Percentiles rank a stretch among this genome's conserved stretches.
Evolutionary conservation across 2,329 filamentous ascomycete species (phyloP).

Genomic region (Sporothrix humicola): DNA sequence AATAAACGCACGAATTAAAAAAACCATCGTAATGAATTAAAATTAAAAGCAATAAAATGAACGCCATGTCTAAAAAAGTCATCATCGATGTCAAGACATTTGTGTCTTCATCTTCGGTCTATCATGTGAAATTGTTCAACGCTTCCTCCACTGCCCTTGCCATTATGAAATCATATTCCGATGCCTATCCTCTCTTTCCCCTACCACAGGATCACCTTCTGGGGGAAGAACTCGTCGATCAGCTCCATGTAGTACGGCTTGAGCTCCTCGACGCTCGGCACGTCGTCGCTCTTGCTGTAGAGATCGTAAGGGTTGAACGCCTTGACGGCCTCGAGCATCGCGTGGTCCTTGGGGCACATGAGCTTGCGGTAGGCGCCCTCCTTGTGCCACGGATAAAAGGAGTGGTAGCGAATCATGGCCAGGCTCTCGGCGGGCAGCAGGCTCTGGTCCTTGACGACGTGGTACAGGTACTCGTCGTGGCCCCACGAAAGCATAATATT

Average conservation of each 20-base stretch:
- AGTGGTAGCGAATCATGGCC: slow-evolving; percentile 93
- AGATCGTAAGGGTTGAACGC: slow-evolving; percentile 92
- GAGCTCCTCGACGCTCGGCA: slow-evolving; percentile 75
- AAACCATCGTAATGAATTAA: neutral
- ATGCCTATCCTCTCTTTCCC: neutral
- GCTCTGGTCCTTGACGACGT: slow-evolving; percentile 82
- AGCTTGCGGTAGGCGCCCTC: slow-evolving; percentile 79
- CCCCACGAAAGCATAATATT: slow-evolving; percentile 92
- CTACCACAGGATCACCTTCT: slow-evolving; percentile 72
- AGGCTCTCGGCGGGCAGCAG: slow-evolving; percentile 79
- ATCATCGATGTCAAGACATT: neutral
- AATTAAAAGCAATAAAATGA: neutral
- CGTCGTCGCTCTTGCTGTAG: slow-evolving; percentile 87
- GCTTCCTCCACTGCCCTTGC: neutral
- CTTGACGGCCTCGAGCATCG: slow-evolving; percentile 79
- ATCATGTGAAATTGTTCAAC: neutral
- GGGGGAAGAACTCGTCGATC: slow-evolving; percentile 75
- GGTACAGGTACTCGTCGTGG: slow-evolving; percentile 86
- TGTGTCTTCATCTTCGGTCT: neutral
- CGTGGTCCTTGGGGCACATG: slow-evolving; percentile 81
- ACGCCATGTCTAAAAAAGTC: neutral
- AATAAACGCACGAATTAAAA: neutral
- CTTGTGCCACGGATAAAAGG: slow-evolving; percentile 90
- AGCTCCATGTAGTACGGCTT: slow-evolving; percentile 80
- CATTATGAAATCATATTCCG: neutral